A percentile compares a stretch with the other conserved stretches of the same genome.
Conservation (phyloP, 441 rosid species). For the Euphorbia corollata region DNA sequence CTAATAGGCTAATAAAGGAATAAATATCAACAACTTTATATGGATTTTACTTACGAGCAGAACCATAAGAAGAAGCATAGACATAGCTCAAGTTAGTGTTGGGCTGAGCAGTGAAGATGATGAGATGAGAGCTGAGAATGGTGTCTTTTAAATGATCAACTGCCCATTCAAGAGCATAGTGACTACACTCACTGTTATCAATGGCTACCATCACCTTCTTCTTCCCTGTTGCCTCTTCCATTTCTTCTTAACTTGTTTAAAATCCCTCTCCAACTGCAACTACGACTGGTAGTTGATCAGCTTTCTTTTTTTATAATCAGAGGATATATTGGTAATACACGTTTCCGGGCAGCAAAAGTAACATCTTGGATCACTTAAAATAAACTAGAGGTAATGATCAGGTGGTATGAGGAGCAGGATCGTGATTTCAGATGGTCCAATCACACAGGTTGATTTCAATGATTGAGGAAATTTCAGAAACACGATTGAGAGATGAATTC, state of each 20-base stretch:
- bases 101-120: conserved; percentile 54
- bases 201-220: conserved; percentile 64
- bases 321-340: not conserved
- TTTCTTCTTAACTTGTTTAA: no score
- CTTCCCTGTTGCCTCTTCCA: conserved; percentile 18
- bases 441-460: no score
- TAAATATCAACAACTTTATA: no score
- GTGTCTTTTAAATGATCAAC: conserved; percentile 36
- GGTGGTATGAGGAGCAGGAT: not conserved
- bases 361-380: not conserved
- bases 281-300: no score
- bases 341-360: not conserved
- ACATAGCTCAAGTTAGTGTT: conserved; percentile 28
- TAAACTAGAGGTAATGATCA: not conserved
- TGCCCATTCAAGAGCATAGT: conserved; percentile 49
- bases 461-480: no score
- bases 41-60: conserved; percentile 36
- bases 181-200: conserved; percentile 59
- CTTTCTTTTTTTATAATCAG: not conserved
- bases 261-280: no score
- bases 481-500: no score
- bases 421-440: not conserved
- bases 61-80: conserved; percentile 44
- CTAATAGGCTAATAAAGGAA: no score
- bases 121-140: conserved; percentile 28